Conservation (phyloP, 371 early-diverging fungal species). For the Smittium mucronatum region DNA sequence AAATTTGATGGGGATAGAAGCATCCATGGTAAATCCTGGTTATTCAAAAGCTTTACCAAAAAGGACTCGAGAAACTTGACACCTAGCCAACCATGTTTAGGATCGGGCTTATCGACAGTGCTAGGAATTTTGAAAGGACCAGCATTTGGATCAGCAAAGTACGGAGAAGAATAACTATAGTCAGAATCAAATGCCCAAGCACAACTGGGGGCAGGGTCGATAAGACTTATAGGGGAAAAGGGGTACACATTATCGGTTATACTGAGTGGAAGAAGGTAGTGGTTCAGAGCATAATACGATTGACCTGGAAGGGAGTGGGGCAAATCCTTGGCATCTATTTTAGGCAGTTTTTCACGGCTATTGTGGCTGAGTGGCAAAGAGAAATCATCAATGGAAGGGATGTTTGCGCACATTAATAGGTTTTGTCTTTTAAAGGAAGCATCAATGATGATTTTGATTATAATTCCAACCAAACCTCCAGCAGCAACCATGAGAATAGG, state of each 20-base stretch:
- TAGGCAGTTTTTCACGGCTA: neutral
- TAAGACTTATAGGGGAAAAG: neutral
- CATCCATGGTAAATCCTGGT: neutral
- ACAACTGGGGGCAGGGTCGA: conserved; percentile 20
- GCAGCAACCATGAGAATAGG: conserved; percentile 45
- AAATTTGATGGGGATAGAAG: neutral
- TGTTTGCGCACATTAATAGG: conserved; percentile 7
- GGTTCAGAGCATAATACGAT: neutral
- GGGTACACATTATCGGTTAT: neutral
- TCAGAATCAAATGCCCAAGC: conserved; percentile 38
- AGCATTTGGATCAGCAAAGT: conserved; percentile 22
- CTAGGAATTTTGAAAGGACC: conserved; percentile 22
- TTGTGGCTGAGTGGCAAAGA: conserved; percentile 2
- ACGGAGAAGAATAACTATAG: conserved; percentile 36
- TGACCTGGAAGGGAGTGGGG: neutral
- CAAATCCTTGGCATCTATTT: neutral
- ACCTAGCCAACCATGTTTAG: neutral
- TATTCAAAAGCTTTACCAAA: neutral
- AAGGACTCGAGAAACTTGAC: neutral
- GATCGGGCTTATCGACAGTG: conserved; percentile 9
- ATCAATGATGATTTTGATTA: conserved; percentile 27
- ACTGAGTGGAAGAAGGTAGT: conserved; percentile 5
- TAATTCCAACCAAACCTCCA: conserved; percentile 35
- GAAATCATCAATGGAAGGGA: conserved; percentile 4
- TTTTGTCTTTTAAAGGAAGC: conserved; percentile 17